A percentile compares a stretch with the other conserved stretches of the same genome.
Conservation (phyloP, 2,329 filamentous ascomycete genomes). For the Sporothrix schenckii region DNA sequence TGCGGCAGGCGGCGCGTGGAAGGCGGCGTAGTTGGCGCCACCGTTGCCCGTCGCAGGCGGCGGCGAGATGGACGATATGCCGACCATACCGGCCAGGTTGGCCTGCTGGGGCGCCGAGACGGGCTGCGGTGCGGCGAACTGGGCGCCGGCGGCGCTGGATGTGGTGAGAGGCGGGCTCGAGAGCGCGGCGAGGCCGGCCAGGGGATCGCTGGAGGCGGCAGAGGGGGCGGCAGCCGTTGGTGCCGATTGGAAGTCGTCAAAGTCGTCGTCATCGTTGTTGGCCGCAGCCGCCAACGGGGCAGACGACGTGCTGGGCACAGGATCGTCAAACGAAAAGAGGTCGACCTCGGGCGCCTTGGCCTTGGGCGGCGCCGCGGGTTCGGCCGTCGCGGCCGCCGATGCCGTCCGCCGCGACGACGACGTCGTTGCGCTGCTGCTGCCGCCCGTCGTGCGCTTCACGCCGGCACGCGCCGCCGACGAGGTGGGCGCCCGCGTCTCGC, state of each 20-base stretch:
- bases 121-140: constrained; percentile 81
- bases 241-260: constrained; percentile 96
- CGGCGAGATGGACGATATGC: constrained; percentile 79
- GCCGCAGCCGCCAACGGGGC: constrained; percentile 53
- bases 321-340: constrained; percentile 89
- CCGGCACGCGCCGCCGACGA: constrained; percentile 56
- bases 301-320: constrained; percentile 45
- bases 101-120: constrained; percentile 80
- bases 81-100: constrained; percentile 77
- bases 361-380: constrained; percentile 65
- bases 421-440: constrained; percentile 8
- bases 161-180: constrained; percentile 52
- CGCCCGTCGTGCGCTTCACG: constrained; percentile 39
- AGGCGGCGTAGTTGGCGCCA: constrained; percentile 66
- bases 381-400: constrained; percentile 43
- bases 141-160: constrained; percentile 60
- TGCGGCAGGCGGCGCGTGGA: constrained; percentile 53
- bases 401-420: constrained; percentile 51
- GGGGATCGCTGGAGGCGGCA: constrained; percentile 33
- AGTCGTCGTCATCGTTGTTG: constrained; percentile 81
- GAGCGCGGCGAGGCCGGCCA: constrained; percentile 50
- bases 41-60: constrained; percentile 62
- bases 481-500: constrained; percentile 49
- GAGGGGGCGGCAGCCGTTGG: constrained; percentile 52
- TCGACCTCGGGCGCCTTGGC: constrained; percentile 88